Conservation (phyloP, 352 stramenopile genomes). For the Phytophthora foliorum region DNA sequence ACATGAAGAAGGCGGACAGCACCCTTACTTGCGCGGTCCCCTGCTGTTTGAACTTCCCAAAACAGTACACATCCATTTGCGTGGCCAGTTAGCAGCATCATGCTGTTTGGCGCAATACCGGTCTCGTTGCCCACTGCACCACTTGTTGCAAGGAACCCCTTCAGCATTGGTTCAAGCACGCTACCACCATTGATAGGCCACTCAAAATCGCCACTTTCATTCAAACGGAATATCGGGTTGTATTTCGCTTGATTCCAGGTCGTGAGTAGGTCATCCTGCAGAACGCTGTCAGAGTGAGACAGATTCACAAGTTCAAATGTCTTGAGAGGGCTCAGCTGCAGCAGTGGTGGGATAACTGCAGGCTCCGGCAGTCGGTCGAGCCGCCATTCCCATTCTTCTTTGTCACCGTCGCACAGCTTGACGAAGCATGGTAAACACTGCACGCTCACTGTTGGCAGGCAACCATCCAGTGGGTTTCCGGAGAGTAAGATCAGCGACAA, state of each 20-base stretch:
- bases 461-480: constrained; percentile 79
- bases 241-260: constrained; percentile 49
- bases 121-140: constrained; percentile 27
- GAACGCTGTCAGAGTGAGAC: constrained; percentile 37
- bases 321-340: constrained; percentile 66
- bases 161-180: constrained; percentile 61
- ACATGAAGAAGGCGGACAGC: constrained; percentile 65
- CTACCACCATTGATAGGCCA: constrained; percentile 79
- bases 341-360: constrained; percentile 48
- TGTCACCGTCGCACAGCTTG: constrained; percentile 58
- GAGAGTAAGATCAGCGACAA: constrained; percentile 74
- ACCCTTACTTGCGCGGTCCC: constrained; percentile 64
- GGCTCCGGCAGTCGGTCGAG: constrained; percentile 44
- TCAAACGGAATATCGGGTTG: constrained; percentile 46
- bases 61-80: constrained; percentile 64
- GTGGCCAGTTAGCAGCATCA: constrained; percentile 69
- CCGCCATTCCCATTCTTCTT: constrained; percentile 81
- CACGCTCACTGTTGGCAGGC: constrained; percentile 66
- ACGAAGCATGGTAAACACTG: constrained; percentile 75
- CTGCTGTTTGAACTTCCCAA: constrained; percentile 65
- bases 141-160: constrained; percentile 53
- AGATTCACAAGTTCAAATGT: constrained; percentile 56
- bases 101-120: constrained; percentile 49
- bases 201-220: constrained; percentile 62
- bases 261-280: constrained; percentile 61